Evolutionary conservation across 1,284 basidiomycete genomes (phyloP).

Genomic region (Apiotrichum akiyoshidainum): DNA sequence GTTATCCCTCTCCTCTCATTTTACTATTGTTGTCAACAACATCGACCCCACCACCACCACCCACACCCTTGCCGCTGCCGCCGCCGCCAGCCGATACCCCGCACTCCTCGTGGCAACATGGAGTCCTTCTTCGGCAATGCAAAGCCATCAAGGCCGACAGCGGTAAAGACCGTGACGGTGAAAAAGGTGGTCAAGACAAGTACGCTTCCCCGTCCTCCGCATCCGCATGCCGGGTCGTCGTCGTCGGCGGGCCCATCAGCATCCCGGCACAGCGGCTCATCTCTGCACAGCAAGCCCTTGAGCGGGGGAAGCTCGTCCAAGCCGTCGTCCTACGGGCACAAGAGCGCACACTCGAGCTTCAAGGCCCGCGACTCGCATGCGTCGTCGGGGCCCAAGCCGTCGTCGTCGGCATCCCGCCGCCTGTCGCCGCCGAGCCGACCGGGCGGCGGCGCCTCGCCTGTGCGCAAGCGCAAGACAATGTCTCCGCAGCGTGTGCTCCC

Average conservation of each 20-base stretch:
- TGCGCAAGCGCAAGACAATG: slow-evolving; percentile 2
- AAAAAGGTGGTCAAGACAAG: slow-evolving; percentile 18
- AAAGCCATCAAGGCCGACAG: slow-evolving; percentile 16
- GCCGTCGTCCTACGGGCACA: neutral
- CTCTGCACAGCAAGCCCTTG: neutral
- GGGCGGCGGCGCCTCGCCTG: neutral
- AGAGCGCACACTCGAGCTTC: neutral
- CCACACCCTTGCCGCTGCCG: neutral
- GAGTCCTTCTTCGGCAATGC: slow-evolving; percentile 34
- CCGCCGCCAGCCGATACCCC: no score
- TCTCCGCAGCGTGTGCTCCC: slow-evolving; percentile 21
- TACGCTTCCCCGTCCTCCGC: neutral
- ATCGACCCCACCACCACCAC: neutral
- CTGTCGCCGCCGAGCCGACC: neutral
- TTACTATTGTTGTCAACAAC: neutral
- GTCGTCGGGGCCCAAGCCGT: neutral
- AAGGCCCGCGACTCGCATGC: neutral
- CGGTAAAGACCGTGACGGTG: slow-evolving; percentile 26
- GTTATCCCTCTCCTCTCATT: neutral
- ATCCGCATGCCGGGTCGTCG: neutral
- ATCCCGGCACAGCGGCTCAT: neutral
- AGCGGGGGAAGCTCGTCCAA: neutral
- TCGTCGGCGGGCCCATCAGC: neutral
- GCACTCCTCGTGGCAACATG: slow-evolving; percentile 13
- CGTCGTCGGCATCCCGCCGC: neutral